Conservation (phyloP, 768 basidiomycete species). For the Kondoa malvinella region DNA sequence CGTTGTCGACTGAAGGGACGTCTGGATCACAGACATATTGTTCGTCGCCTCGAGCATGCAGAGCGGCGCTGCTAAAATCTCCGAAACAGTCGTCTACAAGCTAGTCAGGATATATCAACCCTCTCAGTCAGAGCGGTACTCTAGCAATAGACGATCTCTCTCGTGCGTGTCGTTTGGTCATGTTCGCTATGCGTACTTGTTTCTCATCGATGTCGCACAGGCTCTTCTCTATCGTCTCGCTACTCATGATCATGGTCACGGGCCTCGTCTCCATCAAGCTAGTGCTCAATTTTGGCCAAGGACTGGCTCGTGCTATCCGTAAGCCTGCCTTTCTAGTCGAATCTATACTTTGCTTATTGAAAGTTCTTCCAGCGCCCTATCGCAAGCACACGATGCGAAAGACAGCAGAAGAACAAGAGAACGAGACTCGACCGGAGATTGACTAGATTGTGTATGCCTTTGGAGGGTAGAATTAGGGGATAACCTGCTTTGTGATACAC, state of each 20-base stretch:
- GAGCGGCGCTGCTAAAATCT: no score
- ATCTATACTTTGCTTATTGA: neutral
- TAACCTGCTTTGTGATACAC: neutral
- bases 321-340: neutral
- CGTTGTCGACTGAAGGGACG: neutral
- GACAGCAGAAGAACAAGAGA: neutral
- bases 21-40: conserved; percentile 1
- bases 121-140: neutral
- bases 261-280: neutral
- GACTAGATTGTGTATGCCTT: neutral
- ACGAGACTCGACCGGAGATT: neutral
- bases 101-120: neutral
- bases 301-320: neutral
- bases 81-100: conserved; percentile 3
- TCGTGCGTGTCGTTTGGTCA: neutral
- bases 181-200: no score
- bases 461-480: neutral
- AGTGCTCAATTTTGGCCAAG: conserved; percentile 4
- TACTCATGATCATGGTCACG: neutral
- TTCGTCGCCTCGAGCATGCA: neutral
- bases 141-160: neutral
- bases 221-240: conserved; percentile 4
- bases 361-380: neutral
- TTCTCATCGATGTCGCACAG: no score
- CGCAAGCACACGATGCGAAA: neutral